phyloP scores from a whole-genome alignment of 306 rosid species.

The Castanea sativa region DNA sequence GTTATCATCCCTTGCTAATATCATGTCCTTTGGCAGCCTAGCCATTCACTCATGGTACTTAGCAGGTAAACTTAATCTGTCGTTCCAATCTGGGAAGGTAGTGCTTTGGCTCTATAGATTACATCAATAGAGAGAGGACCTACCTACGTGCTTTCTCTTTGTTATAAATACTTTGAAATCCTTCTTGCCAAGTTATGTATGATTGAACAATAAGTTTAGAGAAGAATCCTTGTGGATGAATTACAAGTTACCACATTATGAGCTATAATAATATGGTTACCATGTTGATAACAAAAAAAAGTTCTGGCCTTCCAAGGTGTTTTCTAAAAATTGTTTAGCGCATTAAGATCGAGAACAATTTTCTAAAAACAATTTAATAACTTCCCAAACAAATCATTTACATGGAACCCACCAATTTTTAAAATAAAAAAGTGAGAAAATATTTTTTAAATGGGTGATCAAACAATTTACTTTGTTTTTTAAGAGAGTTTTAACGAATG shows the following conservation, averaged over 20 bases:
- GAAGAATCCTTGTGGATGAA: neutral
- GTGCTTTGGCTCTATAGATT: constrained; percentile 7
- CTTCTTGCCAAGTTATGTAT: constrained; percentile 17
- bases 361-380: too few species aligned
- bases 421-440: too few species aligned
- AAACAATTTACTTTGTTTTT: too few species aligned
- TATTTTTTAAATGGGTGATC: too few species aligned
- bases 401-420: too few species aligned
- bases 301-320: too few species aligned
- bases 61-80: constrained; percentile 82
- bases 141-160: constrained; percentile 3
- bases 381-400: too few species aligned
- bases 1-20: constrained; percentile 90
- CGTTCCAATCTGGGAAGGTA: constrained; percentile 31
- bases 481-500: too few species aligned
- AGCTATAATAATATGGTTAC: neutral
- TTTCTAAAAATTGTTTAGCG: too few species aligned
- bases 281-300: neutral
- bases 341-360: too few species aligned
- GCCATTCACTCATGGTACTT: constrained; percentile 97
- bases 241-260: neutral
- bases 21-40: constrained; percentile 89
- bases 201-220: neutral
- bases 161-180: neutral
- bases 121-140: constrained; percentile 1